These are phyloP conservation scores for Lasiodiplodia sp. DNA, from an alignment of 2,329 filamentous ascomycete genomes.

Conservation along the genomic window DNA sequence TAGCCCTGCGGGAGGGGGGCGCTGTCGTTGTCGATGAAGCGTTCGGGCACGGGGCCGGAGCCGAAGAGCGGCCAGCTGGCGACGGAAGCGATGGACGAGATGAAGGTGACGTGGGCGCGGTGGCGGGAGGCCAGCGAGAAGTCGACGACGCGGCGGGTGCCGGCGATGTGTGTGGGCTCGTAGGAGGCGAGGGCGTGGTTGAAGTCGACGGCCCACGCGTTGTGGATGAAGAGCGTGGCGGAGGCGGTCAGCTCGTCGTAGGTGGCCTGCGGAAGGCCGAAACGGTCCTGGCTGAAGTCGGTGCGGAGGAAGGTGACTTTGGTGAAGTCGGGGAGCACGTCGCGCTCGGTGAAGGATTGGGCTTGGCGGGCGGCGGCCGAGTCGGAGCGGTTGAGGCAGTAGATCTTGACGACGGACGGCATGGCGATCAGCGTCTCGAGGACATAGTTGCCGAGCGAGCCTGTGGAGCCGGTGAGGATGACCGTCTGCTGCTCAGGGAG, in stretches of 20 bases:
- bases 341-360: conserved; percentile 11
- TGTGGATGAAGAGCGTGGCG: conserved; percentile 44
- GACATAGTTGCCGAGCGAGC: conserved; percentile 32
- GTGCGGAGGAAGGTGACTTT: conserved; percentile 30
- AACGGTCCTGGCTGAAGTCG: conserved; percentile 29
- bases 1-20: conserved; percentile 46
- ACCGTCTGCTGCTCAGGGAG: conserved; percentile 28
- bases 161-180: conserved; percentile 40
- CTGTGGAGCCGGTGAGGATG: conserved; percentile 34
- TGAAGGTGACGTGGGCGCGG: conserved; percentile 43
- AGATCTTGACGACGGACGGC: conserved; percentile 27
- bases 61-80: conserved; percentile 34
- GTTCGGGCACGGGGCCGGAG: conserved; percentile 42
- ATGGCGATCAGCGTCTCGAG: conserved; percentile 31
- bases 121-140: conserved; percentile 39
- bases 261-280: conserved; percentile 29
- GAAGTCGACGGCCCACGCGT: conserved; percentile 49
- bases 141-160: conserved; percentile 44
- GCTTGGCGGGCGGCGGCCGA: conserved; percentile 4
- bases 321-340: conserved; percentile 11
- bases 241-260: conserved; percentile 7
- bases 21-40: conserved; percentile 36
- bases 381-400: conserved; percentile 31
- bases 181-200: conserved; percentile 43
- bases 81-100: conserved; percentile 48